Evolutionary conservation across 179 eudicot genomes (phyloP).

Genomic region (Corrigiola litoralis): DNA sequence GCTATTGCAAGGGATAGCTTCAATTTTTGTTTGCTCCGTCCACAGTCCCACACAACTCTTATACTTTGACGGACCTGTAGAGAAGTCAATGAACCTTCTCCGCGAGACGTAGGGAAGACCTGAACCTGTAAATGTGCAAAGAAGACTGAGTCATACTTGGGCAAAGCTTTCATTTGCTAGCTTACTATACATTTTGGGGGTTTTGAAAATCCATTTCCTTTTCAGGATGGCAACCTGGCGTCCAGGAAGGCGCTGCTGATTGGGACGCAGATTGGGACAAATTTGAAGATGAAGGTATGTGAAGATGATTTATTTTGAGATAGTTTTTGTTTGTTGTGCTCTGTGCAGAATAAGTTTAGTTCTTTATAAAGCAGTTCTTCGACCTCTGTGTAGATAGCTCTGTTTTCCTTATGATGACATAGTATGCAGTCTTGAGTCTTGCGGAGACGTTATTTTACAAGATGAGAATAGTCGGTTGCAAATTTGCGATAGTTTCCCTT

Average conservation of each 20-base stretch:
- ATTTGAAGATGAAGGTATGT: constrained; percentile 91
- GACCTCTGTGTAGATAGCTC: not conserved
- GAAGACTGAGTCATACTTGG: not conserved
- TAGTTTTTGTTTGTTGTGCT: not conserved
- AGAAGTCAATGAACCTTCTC: no score
- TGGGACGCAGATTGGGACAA: constrained; percentile 97
- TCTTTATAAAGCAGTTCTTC: not conserved
- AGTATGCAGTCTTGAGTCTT: not conserved
- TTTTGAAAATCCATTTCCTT: constrained; percentile 10
- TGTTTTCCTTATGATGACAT: not conserved
- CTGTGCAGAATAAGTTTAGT: not conserved
- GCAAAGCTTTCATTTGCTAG: not conserved
- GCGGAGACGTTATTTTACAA: not conserved
- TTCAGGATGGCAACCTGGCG: constrained; percentile 95
- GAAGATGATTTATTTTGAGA: not conserved
- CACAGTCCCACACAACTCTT: no score
- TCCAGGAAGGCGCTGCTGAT: constrained; percentile 89
- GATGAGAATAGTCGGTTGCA: not conserved
- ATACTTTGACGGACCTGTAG: no score
- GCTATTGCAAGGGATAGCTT: no score
- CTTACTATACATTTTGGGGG: not conserved
- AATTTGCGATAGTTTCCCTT: no score
- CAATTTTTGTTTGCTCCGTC: no score
- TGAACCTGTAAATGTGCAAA: constrained; percentile 2
- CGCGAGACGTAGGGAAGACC: not conserved